These are phyloP conservation scores for Dillenia turbinata DNA, from an alignment of 164 flowering plant species.

Conservation along the genomic window DNA sequence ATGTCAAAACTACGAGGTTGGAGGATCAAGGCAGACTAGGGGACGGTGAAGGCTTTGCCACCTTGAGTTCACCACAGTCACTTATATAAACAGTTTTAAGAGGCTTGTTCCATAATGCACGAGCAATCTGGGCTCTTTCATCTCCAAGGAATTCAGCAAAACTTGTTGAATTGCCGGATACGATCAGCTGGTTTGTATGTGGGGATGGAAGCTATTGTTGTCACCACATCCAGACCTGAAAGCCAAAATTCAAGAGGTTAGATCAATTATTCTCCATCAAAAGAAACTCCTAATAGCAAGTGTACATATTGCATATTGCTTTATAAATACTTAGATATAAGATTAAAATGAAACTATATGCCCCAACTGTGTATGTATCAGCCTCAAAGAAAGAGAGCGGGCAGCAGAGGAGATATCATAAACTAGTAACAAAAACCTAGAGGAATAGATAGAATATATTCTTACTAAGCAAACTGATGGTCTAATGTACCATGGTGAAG, in stretches of 20 bases:
- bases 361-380: too few relatives aligned
- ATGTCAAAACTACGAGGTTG: neutral
- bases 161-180: constrained; percentile 77
- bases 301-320: too few relatives aligned
- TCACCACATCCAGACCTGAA: constrained; percentile 87
- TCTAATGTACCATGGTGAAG: too few relatives aligned
- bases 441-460: too few relatives aligned
- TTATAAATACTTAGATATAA: too few relatives aligned
- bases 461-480: too few relatives aligned
- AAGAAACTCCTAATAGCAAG: too few relatives aligned
- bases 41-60: constrained; percentile 71
- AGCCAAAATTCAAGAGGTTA: constrained; percentile 10
- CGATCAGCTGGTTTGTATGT: constrained; percentile 76
- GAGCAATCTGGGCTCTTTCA: constrained; percentile 87
- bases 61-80: constrained; percentile 84
- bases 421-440: too few relatives aligned
- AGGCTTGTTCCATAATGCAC: constrained; percentile 81
- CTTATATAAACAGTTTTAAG: constrained; percentile 81
- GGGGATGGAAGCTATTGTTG: constrained; percentile 73
- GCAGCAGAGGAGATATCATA: too few relatives aligned
- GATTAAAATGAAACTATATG: too few relatives aligned
- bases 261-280: neutral
- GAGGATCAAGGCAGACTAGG: constrained; percentile 62
- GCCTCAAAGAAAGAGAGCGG: too few relatives aligned
- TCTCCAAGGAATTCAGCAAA: constrained; percentile 87